Base-by-base conservation (phyloP, 1,284 basidiomycete genomes). In the Apiotrichum brassicae region DNA sequence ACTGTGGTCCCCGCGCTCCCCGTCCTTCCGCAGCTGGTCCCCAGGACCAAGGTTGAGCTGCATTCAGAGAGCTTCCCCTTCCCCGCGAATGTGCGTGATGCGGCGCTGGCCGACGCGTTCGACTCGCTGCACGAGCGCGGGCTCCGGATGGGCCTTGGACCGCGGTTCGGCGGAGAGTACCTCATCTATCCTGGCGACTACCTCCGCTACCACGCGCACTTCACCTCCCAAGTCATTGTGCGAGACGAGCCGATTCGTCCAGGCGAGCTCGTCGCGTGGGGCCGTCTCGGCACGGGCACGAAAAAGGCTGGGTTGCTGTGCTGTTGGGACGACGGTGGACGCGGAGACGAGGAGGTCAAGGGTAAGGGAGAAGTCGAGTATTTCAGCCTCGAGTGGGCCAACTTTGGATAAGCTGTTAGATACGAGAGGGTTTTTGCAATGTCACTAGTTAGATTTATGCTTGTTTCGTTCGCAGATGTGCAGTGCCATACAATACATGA, bases 171-270 rank as follows among this genome's bases (percentile, higher is more conserved):
- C 7, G 93, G 92, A 1, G 89, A 97, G 63, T 97, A 91, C 71
- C 76, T 97, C 35, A 86, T 97, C 1, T 99, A 99, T 74, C 95
- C 95, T 45, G 93, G 93, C 46, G 95, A 99, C 66, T 92, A 93
- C 5, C 74, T 98, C 26, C 80, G 95, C 16, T 99, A 95, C 69
- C 95, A 99, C 64, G 94, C 92, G 2, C 95, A 99, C 72, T 98
- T 97, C 66, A 86, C 87, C 12, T 86, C 86, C 9, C 83, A 87
- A 14, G 86, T 94, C 6, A 72, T 89, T 22, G 79, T 84, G 25
- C 80, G 82, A 1, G 66, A 76, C 8, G 72, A 81, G 11, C 63
- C 77, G 0, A 76, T 97, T 46, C 77, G 79, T 34, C 91, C 92
- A 3, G 86, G 92, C 80, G 90, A 95, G 65, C 80, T 99, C 36